Conservation (phyloP, 1,139 yeast species). For the Hyphopichia wangnamkhiaoensis region DNA sequence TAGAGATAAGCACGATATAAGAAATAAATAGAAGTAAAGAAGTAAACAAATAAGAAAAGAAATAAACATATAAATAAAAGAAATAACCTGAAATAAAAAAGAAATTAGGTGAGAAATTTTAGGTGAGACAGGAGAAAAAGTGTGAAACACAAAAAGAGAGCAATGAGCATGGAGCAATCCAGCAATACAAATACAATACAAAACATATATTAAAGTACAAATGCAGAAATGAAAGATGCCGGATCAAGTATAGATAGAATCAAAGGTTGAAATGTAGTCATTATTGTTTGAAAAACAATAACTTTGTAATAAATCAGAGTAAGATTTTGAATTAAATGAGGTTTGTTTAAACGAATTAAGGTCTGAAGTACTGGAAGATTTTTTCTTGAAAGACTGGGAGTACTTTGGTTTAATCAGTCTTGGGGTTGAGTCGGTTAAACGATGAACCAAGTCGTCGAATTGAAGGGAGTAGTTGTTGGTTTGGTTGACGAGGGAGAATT, state of each 20-base stretch:
- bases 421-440: constrained; percentile 11
- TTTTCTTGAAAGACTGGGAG: constrained; percentile 10
- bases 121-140: too few species aligned
- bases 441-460: constrained; percentile 27
- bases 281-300: constrained; percentile 38
- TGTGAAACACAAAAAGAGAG: too few species aligned
- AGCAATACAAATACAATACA: too few species aligned
- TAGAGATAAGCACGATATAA: background rate
- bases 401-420: constrained; percentile 12
- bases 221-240: background rate
- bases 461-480: constrained; percentile 15
- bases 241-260: constrained; percentile 9
- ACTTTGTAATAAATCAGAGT: constrained; percentile 32
- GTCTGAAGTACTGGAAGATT: background rate
- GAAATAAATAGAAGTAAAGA: background rate
- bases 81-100: too few species aligned
- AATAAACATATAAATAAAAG: background rate
- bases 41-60: background rate
- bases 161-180: too few species aligned
- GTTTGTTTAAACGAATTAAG: background rate
- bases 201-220: too few species aligned
- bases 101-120: background rate
- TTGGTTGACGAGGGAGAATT: constrained; percentile 22
- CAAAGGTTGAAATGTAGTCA: too few species aligned
- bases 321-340: constrained; percentile 25